Conservation (phyloP, 306 rosid genomes). For the Dalbergia oliveri region DNA sequence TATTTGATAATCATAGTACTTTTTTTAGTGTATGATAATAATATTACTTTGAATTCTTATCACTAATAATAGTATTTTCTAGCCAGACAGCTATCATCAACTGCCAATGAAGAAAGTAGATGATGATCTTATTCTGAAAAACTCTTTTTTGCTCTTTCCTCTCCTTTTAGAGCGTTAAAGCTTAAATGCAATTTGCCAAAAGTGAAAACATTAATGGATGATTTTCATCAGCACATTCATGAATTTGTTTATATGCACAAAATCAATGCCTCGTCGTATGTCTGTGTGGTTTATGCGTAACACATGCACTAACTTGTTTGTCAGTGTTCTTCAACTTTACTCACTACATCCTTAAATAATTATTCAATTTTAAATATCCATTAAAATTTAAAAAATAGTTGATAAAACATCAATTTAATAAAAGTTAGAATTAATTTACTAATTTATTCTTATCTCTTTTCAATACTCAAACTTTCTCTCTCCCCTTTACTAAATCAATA, state of each 20-base stretch:
- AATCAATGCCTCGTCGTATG: too few species aligned
- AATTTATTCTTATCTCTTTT: too few species aligned
- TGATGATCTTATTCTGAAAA: neutral
- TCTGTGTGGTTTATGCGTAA: neutral
- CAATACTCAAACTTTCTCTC: too few species aligned
- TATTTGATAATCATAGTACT: slow-evolving; percentile 46
- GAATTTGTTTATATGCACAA: neutral
- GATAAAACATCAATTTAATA: too few species aligned
- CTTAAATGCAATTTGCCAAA: too few species aligned
- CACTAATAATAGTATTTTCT: slow-evolving; percentile 34
- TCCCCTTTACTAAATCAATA: too few species aligned
- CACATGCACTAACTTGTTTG: neutral
- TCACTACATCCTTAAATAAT: neutral
- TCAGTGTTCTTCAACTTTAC: neutral
- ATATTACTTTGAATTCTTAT: slow-evolving; percentile 55
- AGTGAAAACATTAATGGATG: neutral
- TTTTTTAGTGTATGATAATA: slow-evolving; percentile 43
- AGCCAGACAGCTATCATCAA: slow-evolving; percentile 48
- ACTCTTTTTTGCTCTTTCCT: neutral
- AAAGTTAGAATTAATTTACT: too few species aligned
- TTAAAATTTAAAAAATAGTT: too few species aligned
- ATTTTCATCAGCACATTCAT: neutral
- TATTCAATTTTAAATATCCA: too few species aligned
- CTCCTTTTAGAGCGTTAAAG: neutral
- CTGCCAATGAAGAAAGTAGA: slow-evolving; percentile 27